A percentile compares a stretch with the other conserved stretches of the same genome.
Conservation (phyloP, 2,329 filamentous ascomycete species). For the Colletotrichum tabaci region DNA sequence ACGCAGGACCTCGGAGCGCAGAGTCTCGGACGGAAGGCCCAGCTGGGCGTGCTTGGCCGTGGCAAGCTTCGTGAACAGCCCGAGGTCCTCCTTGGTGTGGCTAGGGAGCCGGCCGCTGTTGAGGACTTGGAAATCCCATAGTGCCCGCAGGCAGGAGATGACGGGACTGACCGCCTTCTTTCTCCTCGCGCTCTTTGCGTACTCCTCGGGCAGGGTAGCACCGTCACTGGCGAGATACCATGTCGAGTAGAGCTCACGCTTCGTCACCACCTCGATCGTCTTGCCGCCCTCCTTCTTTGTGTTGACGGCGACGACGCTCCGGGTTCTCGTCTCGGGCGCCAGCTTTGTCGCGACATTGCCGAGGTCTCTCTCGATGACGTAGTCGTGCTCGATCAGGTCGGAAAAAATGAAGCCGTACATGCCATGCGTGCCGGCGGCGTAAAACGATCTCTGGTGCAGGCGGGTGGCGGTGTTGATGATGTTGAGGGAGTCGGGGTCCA, state of each 20-base stretch:
- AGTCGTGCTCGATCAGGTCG: conserved; percentile 92
- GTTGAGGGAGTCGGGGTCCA: conserved; percentile 81
- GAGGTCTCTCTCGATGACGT: conserved; percentile 87
- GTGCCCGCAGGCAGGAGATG: conserved; percentile 86
- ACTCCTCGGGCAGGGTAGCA: conserved; percentile 79
- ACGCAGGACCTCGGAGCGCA: conserved; percentile 81
- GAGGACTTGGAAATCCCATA: conserved; percentile 87
- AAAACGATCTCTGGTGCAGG: conserved; percentile 84
- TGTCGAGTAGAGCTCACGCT: conserved; percentile 91
- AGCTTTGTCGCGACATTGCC: conserved; percentile 78
- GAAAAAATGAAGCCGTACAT: conserved; percentile 96
- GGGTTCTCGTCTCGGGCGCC: conserved; percentile 81
- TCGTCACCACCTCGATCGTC: conserved; percentile 87
- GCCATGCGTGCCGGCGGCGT: conserved; percentile 88
- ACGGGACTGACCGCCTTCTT: conserved; percentile 85
- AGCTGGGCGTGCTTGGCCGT: conserved; percentile 84
- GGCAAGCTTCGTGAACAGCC: conserved; percentile 82
- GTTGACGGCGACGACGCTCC: conserved; percentile 80
- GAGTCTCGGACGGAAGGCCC: conserved; percentile 76
- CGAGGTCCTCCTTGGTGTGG: conserved; percentile 75
- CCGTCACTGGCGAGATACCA: conserved; percentile 86
- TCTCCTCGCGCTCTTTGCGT: conserved; percentile 74
- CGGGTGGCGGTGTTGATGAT: conserved; percentile 90
- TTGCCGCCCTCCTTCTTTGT: conserved; percentile 80
- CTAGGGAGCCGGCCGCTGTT: conserved; percentile 69